Base-by-base conservation (phyloP, 2,329 filamentous ascomycete genomes). In the Rhinocladiella mackenziei region DNA sequence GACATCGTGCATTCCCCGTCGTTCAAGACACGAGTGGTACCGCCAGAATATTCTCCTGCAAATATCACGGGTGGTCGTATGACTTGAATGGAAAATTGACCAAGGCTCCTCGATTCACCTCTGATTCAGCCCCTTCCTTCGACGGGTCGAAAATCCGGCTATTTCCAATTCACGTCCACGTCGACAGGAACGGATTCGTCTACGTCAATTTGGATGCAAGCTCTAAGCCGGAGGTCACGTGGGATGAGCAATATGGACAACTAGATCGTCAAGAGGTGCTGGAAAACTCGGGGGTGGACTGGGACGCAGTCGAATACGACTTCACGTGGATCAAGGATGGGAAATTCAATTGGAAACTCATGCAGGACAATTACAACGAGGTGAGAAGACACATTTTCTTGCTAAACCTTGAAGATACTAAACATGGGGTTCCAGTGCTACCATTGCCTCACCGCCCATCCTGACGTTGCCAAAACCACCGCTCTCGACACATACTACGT, bases 51-150 rank as follows among this genome's bases (percentile, higher is more conserved):
- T 68, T 81, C 19, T 67, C 72, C 0, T 82, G 78, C 66, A 73
- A 74, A 48, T 81, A 81, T 56, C 78, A 81, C 56, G 77, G 77
- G 32, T 81, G 78, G 78, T 77, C 75, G 1, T 81, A 81, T 48
- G 73, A 76, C 31, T 63, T 77, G 2, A 70, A 67, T 20, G 78
- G 78, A 10, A 74, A 75, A 39, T 65, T 81, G 2, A 72, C 77
- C 20, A 81, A 81, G 58, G 78, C 78, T 1, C 78, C 78, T 0
- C 69, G 73, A 1, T 82, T 78, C 56, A 51, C 43, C 4, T 40
- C 40, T 5, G 69, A 78, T 29, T 68, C 72, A n/a, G 61, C 80
- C 1, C 63, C 68, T 2, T 73, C 71, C 9, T 82, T 81, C 54
- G 73, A 80, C 55, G 75, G 72, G 60, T 63, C 66, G 9, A 62